Conservation (phyloP, 495 filamentous ascomycete genomes). For the Penicillium parvum region DNA sequence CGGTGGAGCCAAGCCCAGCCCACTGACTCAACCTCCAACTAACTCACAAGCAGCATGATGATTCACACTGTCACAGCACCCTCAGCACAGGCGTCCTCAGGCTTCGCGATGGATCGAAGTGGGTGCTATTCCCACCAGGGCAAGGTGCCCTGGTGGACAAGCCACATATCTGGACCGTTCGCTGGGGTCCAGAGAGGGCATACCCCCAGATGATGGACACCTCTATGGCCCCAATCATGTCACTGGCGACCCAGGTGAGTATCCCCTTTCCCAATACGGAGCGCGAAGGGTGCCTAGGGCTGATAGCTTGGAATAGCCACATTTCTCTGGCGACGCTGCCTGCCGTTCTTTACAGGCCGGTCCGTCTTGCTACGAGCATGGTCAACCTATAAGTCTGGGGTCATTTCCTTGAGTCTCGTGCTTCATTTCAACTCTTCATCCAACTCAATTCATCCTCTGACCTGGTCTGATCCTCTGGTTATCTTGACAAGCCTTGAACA, state of each 20-base stretch:
- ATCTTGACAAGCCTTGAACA: too few relatives aligned
- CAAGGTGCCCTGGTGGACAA: conserved; percentile 10
- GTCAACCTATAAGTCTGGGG: not conserved
- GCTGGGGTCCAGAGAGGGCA: not conserved
- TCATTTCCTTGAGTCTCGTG: not conserved
- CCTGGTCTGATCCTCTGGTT: conserved; percentile 1
- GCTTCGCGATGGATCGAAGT: not conserved
- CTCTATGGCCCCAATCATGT: not conserved
- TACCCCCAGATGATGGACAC: conserved; percentile 6
- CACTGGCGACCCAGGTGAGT: not conserved
- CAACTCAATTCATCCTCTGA: not conserved
- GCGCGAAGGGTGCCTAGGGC: conserved; percentile 10
- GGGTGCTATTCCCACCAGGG: conserved; percentile 9
- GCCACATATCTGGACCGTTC: conserved; percentile 5
- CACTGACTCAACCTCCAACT: not conserved
- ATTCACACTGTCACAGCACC: conserved; percentile 8
- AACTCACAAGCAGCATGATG: conserved; percentile 1
- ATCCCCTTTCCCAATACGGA: conserved; percentile 12
- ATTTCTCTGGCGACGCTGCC: conserved; percentile 8
- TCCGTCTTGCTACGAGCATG: not conserved
- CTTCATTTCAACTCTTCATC: not conserved
- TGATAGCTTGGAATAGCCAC: conserved; percentile 2
- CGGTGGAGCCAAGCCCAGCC: not conserved
- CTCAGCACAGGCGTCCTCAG: too few relatives aligned
- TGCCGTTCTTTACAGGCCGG: conserved; percentile 7